Evolutionary conservation across 495 filamentous ascomycete species (phyloP).

Genomic region (Pyrenula massariospora): DNA sequence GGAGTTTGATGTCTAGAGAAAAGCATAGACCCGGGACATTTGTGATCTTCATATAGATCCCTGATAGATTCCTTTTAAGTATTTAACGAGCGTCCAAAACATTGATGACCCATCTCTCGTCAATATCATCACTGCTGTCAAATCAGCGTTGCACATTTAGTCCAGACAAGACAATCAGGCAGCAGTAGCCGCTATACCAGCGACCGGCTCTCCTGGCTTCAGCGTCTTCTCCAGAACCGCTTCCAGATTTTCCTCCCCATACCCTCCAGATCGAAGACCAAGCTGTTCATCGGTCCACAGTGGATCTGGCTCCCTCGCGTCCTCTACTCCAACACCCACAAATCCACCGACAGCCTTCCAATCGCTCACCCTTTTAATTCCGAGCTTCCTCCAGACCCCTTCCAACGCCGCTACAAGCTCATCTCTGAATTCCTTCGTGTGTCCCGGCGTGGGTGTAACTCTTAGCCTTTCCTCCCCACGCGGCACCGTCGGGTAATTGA

Average conservation of each 20-base stretch:
- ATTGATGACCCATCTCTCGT: too few species aligned
- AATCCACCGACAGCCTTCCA: constrained; percentile 90
- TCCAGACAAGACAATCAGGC: not conserved
- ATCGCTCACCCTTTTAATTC: constrained; percentile 81
- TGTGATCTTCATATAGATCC: too few species aligned
- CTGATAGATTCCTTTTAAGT: too few species aligned
- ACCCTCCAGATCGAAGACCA: constrained; percentile 31
- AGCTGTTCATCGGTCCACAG: constrained; percentile 88
- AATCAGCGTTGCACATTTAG: too few species aligned
- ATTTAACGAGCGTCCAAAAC: too few species aligned
- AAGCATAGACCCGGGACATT: too few species aligned
- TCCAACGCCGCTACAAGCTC: constrained; percentile 79
- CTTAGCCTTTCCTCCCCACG: constrained; percentile 90
- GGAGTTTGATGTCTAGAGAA: too few species aligned
- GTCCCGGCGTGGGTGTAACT: constrained; percentile 91
- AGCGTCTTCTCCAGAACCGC: not conserved
- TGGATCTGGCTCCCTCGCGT: constrained; percentile 43
- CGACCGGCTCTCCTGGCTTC: not conserved
- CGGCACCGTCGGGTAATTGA: constrained; percentile 97
- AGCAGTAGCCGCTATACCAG: not conserved
- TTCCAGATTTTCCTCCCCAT: not conserved
- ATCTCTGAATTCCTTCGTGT: constrained; percentile 67
- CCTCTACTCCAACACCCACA: constrained; percentile 74
- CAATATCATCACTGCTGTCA: too few species aligned
- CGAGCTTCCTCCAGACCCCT: constrained; percentile 73